A percentile compares a stretch with the other conserved stretches of the same genome.
Evolutionary conservation across 768 basidiomycete genomes (phyloP).

Genomic region (Russula olivacea): DNA sequence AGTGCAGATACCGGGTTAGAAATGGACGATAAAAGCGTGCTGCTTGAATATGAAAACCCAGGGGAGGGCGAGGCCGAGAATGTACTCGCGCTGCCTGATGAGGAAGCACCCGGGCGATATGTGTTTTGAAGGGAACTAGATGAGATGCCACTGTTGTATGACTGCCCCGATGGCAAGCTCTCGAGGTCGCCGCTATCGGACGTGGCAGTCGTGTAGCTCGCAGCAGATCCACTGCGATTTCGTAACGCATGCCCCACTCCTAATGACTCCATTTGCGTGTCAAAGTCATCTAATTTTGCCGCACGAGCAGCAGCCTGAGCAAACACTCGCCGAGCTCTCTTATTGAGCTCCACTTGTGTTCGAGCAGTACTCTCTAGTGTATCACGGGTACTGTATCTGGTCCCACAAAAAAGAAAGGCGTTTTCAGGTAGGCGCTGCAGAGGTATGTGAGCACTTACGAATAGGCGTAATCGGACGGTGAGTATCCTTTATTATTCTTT

Average conservation of each 20-base stretch:
- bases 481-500: slow-evolving; percentile 87
- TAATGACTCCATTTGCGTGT: slow-evolving; percentile 41
- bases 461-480: slow-evolving; percentile 89
- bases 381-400: slow-evolving; percentile 66
- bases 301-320: slow-evolving; percentile 68
- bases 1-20: slow-evolving; percentile 43
- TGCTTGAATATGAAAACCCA: slow-evolving; percentile 35
- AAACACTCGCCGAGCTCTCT: slow-evolving; percentile 66
- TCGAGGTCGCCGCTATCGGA: slow-evolving; percentile 26
- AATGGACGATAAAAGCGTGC: slow-evolving; percentile 27
- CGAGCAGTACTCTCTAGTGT: slow-evolving; percentile 79
- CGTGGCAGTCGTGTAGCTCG: slow-evolving; percentile 31
- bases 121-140: slow-evolving; percentile 31
- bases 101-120: slow-evolving; percentile 51
- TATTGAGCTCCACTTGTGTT: slow-evolving; percentile 71
- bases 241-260: slow-evolving; percentile 36
- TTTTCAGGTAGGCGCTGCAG: slow-evolving; percentile 22
- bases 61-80: slow-evolving; percentile 37
- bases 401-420: slow-evolving; percentile 14
- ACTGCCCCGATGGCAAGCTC: slow-evolving; percentile 24
- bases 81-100: slow-evolving; percentile 43
- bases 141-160: slow-evolving; percentile 26
- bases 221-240: slow-evolving; percentile 26
- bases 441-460: slow-evolving; percentile 45
- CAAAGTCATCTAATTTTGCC: slow-evolving; percentile 47